Base-by-base conservation (phyloP, 2,329 filamentous ascomycete genomes). In the Aspergillus fumigatiaffinis region DNA sequence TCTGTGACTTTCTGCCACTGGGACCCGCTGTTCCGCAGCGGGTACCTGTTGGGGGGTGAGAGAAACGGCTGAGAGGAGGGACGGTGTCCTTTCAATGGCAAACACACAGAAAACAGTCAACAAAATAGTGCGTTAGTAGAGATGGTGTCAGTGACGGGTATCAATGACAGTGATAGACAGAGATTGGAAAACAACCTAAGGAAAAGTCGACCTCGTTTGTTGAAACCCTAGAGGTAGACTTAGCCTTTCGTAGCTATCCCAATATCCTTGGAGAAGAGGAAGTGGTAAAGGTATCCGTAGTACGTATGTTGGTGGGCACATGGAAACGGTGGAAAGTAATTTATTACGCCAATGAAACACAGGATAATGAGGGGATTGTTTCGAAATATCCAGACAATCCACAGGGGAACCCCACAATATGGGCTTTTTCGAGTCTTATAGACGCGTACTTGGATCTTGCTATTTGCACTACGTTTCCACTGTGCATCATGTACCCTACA, bases 51-150 rank as follows among this genome's bases (percentile, higher is more conserved):
- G 44, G 21, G 25, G 55, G 55, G 50, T 49, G 51, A 25, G 57
- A 56, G 50, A 29, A 29, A 56, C 50, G 54, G 48, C 54, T 56
- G 54, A 47, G 54, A 57, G 57, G 59, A 63, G 59, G 42, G n/a
- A 46, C 21, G 2, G 42, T 46, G 42, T 46, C n/a, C 17, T 23
- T 23, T 20, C 21, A 23, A 20, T 20, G 8, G 7, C 21, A 23
- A 20, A 44, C 14, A 20, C 41, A 9, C 21, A 2, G 41, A 44
- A 23, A 23, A 44, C n/a, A 17, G 21, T 7, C 14, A 17, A 38
- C 14, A 17, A 38, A 38, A 38, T 35, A 38, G 14, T 7, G 14
- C 2, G 14, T 38, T 38, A 3, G 14, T 38, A 38, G 32, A 38
- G 32, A 17, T 38, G 5, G 5, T 17, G 28, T 10, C 26, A 28